A percentile compares a stretch with the other conserved stretches of the same genome.
These are phyloP conservation scores for Megacollybia marginata DNA, from an alignment of 768 basidiomycete species.

Conservation along the genomic window DNA sequence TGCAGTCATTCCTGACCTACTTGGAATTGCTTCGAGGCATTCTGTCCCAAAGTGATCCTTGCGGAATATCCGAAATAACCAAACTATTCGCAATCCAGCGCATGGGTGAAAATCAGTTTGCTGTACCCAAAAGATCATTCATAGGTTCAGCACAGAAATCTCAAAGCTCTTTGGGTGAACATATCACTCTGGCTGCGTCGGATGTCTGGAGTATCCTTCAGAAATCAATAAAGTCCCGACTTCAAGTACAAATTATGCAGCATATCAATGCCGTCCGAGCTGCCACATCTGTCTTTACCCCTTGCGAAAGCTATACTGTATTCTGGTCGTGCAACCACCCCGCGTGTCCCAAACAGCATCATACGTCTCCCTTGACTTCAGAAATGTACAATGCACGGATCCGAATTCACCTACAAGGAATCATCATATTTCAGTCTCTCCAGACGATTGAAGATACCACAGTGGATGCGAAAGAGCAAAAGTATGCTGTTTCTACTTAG, in stretches of 20 bases:
- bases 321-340: slow-evolving; percentile 22
- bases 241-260: slow-evolving; percentile 13
- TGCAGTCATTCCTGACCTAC: slow-evolving; percentile 29
- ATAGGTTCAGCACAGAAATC: no score
- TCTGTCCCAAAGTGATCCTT: slow-evolving; percentile 19
- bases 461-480: not conserved
- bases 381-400: slow-evolving; percentile 35
- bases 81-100: slow-evolving; percentile 26
- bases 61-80: slow-evolving; percentile 12
- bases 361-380: slow-evolving; percentile 9
- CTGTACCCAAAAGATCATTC: not conserved
- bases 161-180: not conserved
- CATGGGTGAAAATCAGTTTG: slow-evolving; percentile 20
- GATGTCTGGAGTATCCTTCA: not conserved
- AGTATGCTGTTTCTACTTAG: not conserved
- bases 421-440: slow-evolving; percentile 34
- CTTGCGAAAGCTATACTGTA: slow-evolving; percentile 29
- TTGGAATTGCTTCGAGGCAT: slow-evolving; percentile 22
- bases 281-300: slow-evolving; percentile 23
- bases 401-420: slow-evolving; percentile 39
- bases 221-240: slow-evolving; percentile 12
- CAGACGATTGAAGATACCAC: slow-evolving; percentile 10
- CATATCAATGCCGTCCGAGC: slow-evolving; percentile 25
- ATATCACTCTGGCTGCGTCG: slow-evolving; percentile 2
- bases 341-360: slow-evolving; percentile 31